Evolutionary conservation across 1,284 basidiomycete genomes (phyloP).

Genomic region (Rhodotorula sp.): DNA sequence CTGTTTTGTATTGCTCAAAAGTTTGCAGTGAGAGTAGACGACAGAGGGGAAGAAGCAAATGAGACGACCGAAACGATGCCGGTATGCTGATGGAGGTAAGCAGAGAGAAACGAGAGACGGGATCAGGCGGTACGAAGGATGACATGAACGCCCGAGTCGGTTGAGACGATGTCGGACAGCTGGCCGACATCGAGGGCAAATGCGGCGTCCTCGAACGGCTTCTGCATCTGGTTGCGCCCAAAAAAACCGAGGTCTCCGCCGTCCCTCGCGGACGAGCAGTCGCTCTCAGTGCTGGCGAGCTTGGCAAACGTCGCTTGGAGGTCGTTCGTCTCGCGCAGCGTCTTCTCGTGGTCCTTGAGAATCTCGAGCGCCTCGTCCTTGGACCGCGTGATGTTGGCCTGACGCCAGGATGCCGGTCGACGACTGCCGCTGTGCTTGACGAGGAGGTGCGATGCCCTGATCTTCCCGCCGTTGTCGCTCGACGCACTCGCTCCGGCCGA

Average conservation of each 20-base stretch:
- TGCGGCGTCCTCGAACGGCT: constrained; percentile 90
- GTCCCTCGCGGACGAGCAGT: constrained; percentile 78
- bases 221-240: constrained; percentile 88
- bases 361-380: constrained; percentile 73
- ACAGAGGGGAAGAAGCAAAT: neutral
- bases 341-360: constrained; percentile 61
- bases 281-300: constrained; percentile 72
- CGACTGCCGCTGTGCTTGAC: constrained; percentile 88
- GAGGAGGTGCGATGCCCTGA: constrained; percentile 90
- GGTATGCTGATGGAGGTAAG: neutral
- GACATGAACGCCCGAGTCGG: constrained; percentile 95
- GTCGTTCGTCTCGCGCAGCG: constrained; percentile 50
- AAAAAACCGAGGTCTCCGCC: constrained; percentile 83
- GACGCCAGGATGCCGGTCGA: constrained; percentile 86
- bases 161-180: constrained; percentile 79
- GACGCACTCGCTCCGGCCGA: neutral
- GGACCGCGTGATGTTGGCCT: constrained; percentile 56
- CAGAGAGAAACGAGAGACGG: neutral
- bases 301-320: constrained; percentile 59
- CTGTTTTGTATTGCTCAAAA: neutral
- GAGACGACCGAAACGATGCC: too few relatives aligned
- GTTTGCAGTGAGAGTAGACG: neutral
- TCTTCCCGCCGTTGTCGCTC: constrained; percentile 55
- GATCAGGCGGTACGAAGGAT: constrained; percentile 80
- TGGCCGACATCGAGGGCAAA: constrained; percentile 76